phyloP scores from a whole-genome alignment of 768 basidiomycete genomes.

The Auriculariales sp. region DNA sequence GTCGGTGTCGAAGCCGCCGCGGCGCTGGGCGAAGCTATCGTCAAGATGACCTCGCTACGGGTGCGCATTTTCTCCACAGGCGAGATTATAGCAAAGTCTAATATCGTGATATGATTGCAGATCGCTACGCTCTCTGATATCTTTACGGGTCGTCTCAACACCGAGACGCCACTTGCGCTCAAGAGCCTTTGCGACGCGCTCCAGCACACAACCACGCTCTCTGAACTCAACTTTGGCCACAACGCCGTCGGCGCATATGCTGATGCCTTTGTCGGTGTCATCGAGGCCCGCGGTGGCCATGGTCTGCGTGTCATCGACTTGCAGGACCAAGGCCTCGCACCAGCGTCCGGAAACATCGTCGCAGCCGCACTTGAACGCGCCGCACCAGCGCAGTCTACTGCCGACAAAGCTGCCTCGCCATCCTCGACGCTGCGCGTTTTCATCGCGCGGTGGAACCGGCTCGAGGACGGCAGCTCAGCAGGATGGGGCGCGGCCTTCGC shows the following conservation, averaged over 20 bases:
- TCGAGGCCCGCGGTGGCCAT: no score
- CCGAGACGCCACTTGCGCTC: constrained; percentile 85
- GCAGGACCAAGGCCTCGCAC: constrained; percentile 94
- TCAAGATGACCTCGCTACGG: constrained; percentile 51
- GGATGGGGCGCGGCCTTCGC: constrained; percentile 82
- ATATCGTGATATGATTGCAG: constrained; percentile 24
- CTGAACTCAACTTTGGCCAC: constrained; percentile 83
- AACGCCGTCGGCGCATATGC: no score
- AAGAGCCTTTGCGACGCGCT: constrained; percentile 80
- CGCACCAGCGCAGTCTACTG: no score
- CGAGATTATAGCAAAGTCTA: background rate
- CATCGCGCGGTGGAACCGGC: constrained; percentile 86
- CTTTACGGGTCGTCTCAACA: constrained; percentile 92
- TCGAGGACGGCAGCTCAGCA: constrained; percentile 76
- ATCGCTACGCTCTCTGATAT: constrained; percentile 94
- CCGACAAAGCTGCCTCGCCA: no score
- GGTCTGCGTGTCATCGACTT: constrained; percentile 90
- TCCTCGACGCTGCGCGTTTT: constrained; percentile 64
- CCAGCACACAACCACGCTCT: constrained; percentile 60
- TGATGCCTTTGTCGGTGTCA: no score
- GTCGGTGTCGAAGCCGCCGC: constrained; percentile 81
- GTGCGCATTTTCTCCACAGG: no score
- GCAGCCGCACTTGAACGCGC: constrained; percentile 72
- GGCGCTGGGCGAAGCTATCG: constrained; percentile 67
- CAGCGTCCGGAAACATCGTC: constrained; percentile 71